Conservation (phyloP, 768 basidiomycete genomes). For the Mycena belliarum region DNA sequence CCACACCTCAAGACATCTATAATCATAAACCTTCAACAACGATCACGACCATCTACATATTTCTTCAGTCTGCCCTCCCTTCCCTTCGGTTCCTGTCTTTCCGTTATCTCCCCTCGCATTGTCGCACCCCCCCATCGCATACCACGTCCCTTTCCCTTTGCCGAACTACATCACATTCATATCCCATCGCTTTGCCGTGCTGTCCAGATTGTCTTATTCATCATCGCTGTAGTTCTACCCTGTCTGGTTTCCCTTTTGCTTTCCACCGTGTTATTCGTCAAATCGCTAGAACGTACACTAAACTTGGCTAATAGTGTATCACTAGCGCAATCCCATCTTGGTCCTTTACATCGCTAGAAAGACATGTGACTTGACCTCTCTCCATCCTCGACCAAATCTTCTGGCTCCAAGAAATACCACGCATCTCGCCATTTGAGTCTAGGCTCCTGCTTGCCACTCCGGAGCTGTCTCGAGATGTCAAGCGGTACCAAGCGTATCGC, state of each 20-base stretch:
- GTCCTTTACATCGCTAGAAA: too few species aligned
- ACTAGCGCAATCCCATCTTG: neutral
- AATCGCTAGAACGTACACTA: neutral
- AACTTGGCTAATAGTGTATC: neutral
- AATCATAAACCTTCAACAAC: too few species aligned
- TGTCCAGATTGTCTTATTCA: neutral
- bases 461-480: conserved; percentile 1
- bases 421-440: neutral
- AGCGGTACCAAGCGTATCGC: conserved; percentile 13
- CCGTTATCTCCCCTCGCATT: too few species aligned
- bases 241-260: neutral
- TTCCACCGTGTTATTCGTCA: neutral
- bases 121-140: neutral
- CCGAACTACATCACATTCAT: neutral
- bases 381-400: neutral
- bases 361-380: too few species aligned
- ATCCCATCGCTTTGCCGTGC: neutral
- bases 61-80: too few species aligned
- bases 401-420: neutral
- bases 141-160: neutral
- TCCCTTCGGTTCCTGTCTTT: too few species aligned
- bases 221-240: neutral
- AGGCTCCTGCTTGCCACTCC: neutral
- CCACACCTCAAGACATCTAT: too few species aligned
- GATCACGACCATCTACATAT: too few species aligned